A percentile compares a stretch with the other conserved stretches of the same genome.
Evolutionary conservation across 306 rosid species (phyloP).

Genomic region (Betula pendula): DNA sequence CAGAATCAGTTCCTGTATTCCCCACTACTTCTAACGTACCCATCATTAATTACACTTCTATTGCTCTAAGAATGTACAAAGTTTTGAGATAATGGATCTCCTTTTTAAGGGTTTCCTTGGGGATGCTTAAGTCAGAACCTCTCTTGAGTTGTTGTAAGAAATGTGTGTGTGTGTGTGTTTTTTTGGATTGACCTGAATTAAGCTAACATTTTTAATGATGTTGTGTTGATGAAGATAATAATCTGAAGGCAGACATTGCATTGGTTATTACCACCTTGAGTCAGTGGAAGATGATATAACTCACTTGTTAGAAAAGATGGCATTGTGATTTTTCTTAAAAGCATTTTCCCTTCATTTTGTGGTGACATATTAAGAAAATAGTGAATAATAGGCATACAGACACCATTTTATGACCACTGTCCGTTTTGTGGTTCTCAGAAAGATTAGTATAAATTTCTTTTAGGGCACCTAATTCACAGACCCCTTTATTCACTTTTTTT

Average conservation of each 20-base stretch:
- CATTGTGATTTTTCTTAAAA: not conserved
- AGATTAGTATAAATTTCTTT: slow-evolving; percentile 14
- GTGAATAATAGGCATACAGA: not conserved
- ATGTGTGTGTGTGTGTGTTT: not conserved
- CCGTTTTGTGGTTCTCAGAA: slow-evolving; percentile 11
- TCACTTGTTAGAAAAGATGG: not conserved
- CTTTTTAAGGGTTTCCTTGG: slow-evolving; percentile 13
- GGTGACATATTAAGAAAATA: not conserved
- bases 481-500: slow-evolving; percentile 28
- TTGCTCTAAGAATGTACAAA: slow-evolving; percentile 15
- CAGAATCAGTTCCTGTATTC: slow-evolving; percentile 26
- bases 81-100: slow-evolving; percentile 16
- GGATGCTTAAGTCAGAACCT: slow-evolving; percentile 27
- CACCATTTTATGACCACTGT: not conserved
- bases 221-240: not conserved
- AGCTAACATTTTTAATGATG: not conserved
- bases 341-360: not conserved
- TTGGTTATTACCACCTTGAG: not conserved
- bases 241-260: not conserved
- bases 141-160: slow-evolving; percentile 1
- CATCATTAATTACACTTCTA: slow-evolving; percentile 12
- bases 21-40: not conserved
- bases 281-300: not conserved
- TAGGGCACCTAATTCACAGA: slow-evolving; percentile 1
- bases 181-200: not conserved